phyloP scores from a whole-genome alignment of 2,329 filamentous ascomycete genomes.

The Cladosporium colombiae region DNA sequence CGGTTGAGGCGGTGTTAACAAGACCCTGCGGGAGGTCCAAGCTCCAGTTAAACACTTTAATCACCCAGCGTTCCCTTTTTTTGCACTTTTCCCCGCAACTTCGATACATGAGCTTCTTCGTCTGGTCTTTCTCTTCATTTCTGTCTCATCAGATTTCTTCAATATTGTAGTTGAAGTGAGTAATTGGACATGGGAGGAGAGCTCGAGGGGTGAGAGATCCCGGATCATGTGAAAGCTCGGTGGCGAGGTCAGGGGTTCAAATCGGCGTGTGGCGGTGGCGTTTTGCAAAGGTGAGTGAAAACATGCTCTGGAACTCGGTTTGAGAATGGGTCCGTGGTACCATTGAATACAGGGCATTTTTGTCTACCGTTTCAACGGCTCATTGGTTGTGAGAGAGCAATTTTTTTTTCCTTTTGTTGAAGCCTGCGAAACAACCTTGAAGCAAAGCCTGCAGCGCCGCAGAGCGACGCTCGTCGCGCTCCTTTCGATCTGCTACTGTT shows the following conservation, averaged over 20 bases:
- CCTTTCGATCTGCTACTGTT: not conserved
- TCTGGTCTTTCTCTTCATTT: not conserved
- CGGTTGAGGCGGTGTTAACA: not conserved
- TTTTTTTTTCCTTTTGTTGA: not conserved
- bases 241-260: constrained; percentile 7
- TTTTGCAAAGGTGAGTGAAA: not conserved
- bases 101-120: not conserved
- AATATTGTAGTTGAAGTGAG: not conserved
- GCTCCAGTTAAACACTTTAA: not conserved
- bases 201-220: no score
- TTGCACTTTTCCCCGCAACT: not conserved
- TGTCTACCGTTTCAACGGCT: not conserved
- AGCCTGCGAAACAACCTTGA: not conserved
- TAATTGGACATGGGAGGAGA: not conserved
- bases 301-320: not conserved
- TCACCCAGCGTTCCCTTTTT: not conserved
- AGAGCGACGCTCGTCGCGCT: not conserved
- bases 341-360: not conserved
- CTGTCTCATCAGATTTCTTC: not conserved
- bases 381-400: not conserved
- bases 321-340: not conserved
- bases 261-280: not conserved
- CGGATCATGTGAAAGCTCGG: not conserved
- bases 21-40: not conserved
- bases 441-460: not conserved